phyloP scores from a whole-genome alignment of 495 filamentous ascomycete genomes.

The Parathielavia hyrcaniae region DNA sequence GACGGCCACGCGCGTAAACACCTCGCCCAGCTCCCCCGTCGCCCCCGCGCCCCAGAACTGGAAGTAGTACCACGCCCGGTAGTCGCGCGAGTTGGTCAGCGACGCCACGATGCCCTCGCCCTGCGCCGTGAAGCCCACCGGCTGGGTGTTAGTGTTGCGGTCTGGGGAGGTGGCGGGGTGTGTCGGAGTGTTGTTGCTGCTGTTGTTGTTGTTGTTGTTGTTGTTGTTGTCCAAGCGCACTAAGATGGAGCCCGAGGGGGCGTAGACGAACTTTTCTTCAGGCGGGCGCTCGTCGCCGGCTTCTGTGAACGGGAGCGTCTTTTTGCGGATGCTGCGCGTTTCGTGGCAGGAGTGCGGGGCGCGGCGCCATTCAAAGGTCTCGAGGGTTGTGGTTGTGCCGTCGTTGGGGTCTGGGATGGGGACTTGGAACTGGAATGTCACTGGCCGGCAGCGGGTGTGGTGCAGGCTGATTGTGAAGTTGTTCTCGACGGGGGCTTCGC shows the following conservation, averaged over 20 bases:
- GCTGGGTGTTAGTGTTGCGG: neutral
- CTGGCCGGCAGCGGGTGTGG: conserved; percentile 6
- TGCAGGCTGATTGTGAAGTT: neutral
- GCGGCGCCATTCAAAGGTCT: conserved; percentile 11
- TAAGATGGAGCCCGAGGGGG: conserved; percentile 1
- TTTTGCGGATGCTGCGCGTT: conserved; percentile 9
- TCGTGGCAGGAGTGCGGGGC: neutral
- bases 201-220: neutral
- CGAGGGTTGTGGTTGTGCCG: neutral
- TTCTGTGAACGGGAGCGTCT: neutral
- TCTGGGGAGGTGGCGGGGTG: neutral
- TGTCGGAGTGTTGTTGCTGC: neutral
- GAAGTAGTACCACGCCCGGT: conserved; percentile 8
- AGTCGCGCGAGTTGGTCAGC: neutral
- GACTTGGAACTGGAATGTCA: neutral
- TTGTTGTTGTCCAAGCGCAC: conserved; percentile 2
- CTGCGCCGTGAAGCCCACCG: conserved; percentile 7
- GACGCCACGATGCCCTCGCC: conserved; percentile 18
- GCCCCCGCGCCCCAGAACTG: conserved; percentile 17
- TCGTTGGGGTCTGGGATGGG: neutral
- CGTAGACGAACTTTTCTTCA: neutral
- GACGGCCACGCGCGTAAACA: conserved; percentile 9
- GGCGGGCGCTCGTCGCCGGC: conserved; percentile 14
- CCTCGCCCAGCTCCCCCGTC: conserved; percentile 9
- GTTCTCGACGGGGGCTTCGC: too few species aligned